Conservation (phyloP, 148 eudicot species). For the Silene uniflora region DNA sequence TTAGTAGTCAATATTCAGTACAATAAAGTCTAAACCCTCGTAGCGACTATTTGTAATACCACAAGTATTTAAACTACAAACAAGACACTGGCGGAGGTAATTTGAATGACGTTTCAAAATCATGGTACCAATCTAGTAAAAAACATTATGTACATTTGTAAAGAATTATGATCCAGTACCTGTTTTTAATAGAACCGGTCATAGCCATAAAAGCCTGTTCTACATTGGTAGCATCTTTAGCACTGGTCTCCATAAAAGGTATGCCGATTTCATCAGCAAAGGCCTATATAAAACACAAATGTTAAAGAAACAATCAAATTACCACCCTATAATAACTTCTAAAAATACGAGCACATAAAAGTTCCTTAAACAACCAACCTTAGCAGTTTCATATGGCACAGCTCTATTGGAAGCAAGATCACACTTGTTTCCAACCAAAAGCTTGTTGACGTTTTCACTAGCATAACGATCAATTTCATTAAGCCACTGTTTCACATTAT, state of each 20-base stretch:
- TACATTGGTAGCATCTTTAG: conserved; percentile 65
- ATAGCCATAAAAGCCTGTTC: conserved; percentile 87
- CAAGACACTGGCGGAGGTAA: background rate
- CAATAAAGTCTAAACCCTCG: too few species aligned
- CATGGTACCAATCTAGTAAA: background rate
- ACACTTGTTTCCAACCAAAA: conserved; percentile 72
- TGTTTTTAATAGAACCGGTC: conserved; percentile 62
- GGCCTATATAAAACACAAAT: conserved; percentile 34
- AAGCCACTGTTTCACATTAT: conserved; percentile 73
- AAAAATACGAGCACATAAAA: background rate
- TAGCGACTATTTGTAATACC: too few species aligned
- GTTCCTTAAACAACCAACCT: conserved; percentile 30
- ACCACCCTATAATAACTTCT: background rate
- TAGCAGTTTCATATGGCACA: conserved; percentile 59
- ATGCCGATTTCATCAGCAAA: conserved; percentile 78
- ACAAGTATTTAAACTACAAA: background rate
- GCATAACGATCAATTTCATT: conserved; percentile 76
- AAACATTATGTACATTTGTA: background rate
- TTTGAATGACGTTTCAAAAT: background rate
- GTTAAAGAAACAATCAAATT: background rate
- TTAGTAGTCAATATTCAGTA: too few species aligned
- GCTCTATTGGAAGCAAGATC: conserved; percentile 65
- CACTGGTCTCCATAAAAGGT: conserved; percentile 84
- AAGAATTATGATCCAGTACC: conserved; percentile 27
- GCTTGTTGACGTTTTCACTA: conserved; percentile 69